A percentile compares a stretch with the other conserved stretches of the same genome.
These are phyloP conservation scores for Claviceps sp. DNA, from an alignment of 2,329 filamentous ascomycete genomes.

Conservation along the genomic window DNA sequence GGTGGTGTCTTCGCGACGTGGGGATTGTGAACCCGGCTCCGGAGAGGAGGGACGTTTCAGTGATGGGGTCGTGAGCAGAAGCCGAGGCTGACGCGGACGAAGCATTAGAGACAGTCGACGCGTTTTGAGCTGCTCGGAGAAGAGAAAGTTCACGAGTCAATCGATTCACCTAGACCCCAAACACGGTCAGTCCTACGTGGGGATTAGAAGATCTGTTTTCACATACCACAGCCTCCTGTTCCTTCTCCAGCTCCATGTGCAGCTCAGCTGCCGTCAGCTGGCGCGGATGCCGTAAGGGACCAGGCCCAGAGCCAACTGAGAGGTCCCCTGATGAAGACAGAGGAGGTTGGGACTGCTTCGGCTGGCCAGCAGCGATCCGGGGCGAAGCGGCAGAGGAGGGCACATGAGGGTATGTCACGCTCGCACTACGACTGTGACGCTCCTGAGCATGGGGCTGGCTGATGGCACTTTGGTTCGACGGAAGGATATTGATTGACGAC, in stretches of 20 bases:
- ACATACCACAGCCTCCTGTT: slow-evolving; percentile 82
- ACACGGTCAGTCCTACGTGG: no score
- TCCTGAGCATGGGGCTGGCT: slow-evolving; percentile 14
- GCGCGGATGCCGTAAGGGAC: slow-evolving; percentile 72
- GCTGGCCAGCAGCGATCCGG: slow-evolving; percentile 7
- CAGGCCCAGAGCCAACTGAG: slow-evolving; percentile 43
- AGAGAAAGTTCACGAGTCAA: slow-evolving; percentile 77
- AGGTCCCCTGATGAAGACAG: slow-evolving; percentile 20
- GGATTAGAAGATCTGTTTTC: not conserved
- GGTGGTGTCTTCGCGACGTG: slow-evolving; percentile 39
- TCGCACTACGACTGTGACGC: slow-evolving; percentile 7
- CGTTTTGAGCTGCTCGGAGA: slow-evolving; percentile 59
- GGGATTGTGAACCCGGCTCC: slow-evolving; percentile 46
- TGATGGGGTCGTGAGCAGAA: slow-evolving; percentile 32
- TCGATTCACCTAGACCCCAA: slow-evolving; percentile 60
- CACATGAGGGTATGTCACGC: slow-evolving; percentile 13
- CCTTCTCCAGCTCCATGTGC: slow-evolving; percentile 81
- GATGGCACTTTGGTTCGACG: slow-evolving; percentile 39
- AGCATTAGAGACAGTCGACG: slow-evolving; percentile 51
- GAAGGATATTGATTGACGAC: slow-evolving; percentile 41
- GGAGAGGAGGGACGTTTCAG: slow-evolving; percentile 39
- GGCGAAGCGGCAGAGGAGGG: slow-evolving; percentile 19
- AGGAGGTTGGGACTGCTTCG: slow-evolving; percentile 18
- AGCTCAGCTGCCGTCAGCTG: slow-evolving; percentile 82
- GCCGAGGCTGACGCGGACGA: slow-evolving; percentile 46